Evolutionary conservation across 345 rosid genomes (phyloP).

Genomic region (Populus nigra): DNA sequence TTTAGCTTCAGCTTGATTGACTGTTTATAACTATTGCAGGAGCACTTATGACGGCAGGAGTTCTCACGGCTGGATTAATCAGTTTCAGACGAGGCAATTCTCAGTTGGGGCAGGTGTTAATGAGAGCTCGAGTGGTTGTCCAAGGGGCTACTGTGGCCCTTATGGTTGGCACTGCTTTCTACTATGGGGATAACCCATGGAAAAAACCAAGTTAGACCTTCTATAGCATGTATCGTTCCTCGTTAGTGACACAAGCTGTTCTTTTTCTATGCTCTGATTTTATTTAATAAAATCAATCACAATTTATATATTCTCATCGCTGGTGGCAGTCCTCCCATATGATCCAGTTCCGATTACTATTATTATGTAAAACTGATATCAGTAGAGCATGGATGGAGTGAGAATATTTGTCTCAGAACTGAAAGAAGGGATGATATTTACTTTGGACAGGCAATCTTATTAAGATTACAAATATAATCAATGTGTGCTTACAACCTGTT

Average conservation of each 20-base stretch:
- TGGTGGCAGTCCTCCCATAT: not conserved
- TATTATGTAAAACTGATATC: not conserved
- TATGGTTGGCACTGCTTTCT: conserved; percentile 86
- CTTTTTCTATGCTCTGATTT: not conserved
- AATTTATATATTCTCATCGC: not conserved
- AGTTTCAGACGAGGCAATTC: conserved; percentile 80
- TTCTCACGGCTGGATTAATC: conserved; percentile 90
- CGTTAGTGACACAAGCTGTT: not conserved
- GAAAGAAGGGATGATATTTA: not conserved
- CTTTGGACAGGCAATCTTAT: not conserved
- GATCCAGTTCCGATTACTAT: not conserved
- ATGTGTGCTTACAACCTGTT: not conserved
- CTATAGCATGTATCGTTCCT: not conserved
- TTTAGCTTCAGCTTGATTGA: not conserved
- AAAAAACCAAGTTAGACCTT: conserved; percentile 22
- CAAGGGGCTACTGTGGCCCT: conserved; percentile 86
- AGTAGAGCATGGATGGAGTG: not conserved
- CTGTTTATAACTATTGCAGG: conserved; percentile 40
- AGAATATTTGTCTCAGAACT: not conserved
- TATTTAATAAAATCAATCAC: not conserved
- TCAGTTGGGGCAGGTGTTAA: conserved; percentile 63
- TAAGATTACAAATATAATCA: not conserved
- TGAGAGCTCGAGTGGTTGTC: conserved; percentile 81
- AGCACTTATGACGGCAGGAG: conserved; percentile 90
- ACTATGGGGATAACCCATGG: conserved; percentile 92